Base-by-base conservation (phyloP, 768 basidiomycete genomes). In the Serendipita sp. region DNA sequence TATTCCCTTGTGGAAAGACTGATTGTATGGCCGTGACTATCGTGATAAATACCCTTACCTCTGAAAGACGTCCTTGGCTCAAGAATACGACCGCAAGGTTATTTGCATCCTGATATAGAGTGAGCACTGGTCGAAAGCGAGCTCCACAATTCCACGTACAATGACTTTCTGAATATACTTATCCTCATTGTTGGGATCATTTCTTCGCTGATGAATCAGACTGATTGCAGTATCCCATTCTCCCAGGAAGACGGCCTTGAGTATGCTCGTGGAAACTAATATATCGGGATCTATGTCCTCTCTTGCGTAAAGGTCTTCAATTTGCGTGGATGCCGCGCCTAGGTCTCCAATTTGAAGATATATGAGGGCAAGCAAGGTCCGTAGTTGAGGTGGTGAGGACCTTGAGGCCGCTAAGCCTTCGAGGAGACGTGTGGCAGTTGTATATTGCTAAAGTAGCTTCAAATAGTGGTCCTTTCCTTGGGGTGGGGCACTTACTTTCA, bases 271-370 rank as follows among this genome's bases (percentile, higher is more conserved):
- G 33, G 78, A 76, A 0, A 85, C 81, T 51, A 88, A 69, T 34
- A 91, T 69, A 3, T 84, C 85, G 0, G 77, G 75, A 66, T 90
- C 87, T 48, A 69, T 64, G 75, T 71, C 3, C 77, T 68, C 48
- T 78, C 72, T 7, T 75, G 71, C 0, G 77, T 0, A 74, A 77
- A 82, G 80, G 0, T 72, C 70, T 1, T 75, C 73, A 67, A 90
- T 82, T 67, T 88, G 83, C 51, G 76, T 70, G 34, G 75, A 72
- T 5, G 89, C 88, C 65, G 76, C 75, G 16, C 71, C 71, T 63
- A 90, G 68, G 70, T 88, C 77, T 2, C 89, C 89, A 3, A 78
- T 76, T 68, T 91, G 85, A 20, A 91, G 78, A 69, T 90, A 85
- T 43, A 89, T 79, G 22, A 88, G 78, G 3, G 78, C 89, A 9